These are phyloP conservation scores for Martensiomyces pterosporus DNA, from an alignment of 192 early-diverging fungal species.

Conservation along the genomic window DNA sequence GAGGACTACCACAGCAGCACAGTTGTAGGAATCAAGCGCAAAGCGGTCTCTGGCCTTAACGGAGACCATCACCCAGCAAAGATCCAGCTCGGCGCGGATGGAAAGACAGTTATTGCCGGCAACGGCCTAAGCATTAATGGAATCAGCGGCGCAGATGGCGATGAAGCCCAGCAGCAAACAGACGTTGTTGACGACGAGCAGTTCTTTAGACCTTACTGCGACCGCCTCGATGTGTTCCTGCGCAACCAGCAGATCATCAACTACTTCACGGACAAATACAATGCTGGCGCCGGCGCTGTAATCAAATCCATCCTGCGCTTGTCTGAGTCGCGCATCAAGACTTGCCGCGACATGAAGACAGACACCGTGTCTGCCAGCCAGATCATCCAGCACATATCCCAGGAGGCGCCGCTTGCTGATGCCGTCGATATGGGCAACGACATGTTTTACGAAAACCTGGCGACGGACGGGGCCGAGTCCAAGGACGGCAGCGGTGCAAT, in stretches of 20 bases:
- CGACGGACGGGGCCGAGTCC: conserved; percentile 7
- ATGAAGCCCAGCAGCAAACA: background rate
- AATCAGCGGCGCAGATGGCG: conserved; percentile 1
- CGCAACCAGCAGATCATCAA: conserved; percentile 65
- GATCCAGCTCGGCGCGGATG: too few relatives aligned
- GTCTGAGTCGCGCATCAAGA: conserved; percentile 56
- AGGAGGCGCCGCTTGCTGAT: conserved; percentile 28
- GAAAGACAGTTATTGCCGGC: too few relatives aligned
- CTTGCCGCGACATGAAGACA: conserved; percentile 48
- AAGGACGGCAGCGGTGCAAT: conserved; percentile 5
- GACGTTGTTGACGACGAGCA: conserved; percentile 53
- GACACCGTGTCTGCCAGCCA: conserved; percentile 50
- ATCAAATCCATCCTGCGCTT: conserved; percentile 56
- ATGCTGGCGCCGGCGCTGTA: conserved; percentile 58
- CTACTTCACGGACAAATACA: conserved; percentile 57
- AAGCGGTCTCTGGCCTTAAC: conserved; percentile 6
- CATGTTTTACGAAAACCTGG: conserved; percentile 26
- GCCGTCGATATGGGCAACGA: conserved; percentile 40
- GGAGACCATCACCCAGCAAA: too few relatives aligned
- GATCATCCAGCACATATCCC: conserved; percentile 48
- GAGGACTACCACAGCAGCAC: conserved; percentile 43
- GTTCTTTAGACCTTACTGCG: conserved; percentile 64
- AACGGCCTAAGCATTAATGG: background rate
- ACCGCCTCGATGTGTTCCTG: conserved; percentile 61
- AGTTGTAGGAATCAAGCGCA: conserved; percentile 54